Evolutionary conservation across 2,329 filamentous ascomycete genomes (phyloP), one percentile per base, ranked within the genome.

Genomic region (Myrmaecium sp.): DNA sequence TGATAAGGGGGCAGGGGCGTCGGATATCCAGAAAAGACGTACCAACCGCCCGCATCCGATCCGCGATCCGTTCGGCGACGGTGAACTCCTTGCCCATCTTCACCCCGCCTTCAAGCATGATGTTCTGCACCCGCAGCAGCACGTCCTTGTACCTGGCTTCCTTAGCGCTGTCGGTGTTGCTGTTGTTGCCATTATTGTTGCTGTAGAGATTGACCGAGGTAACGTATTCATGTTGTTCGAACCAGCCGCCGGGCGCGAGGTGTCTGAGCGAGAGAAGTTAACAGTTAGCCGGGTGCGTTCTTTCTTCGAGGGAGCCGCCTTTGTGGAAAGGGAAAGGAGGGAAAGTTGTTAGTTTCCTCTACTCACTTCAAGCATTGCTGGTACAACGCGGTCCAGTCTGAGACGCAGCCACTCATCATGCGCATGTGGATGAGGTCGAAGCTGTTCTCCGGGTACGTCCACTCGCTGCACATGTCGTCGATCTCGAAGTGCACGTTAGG

Each of bases 401-500:
- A 28, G 15, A 60, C 50, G 30, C 47, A 51, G 8, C 51, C 55
- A 7, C 51, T 48, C 22, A 61, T 41, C n/a, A 43, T 43, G 11
- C 53, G 42, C 6, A 52, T 43, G 32, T 56, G 51, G 17, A 55
- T 44, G 17, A 52, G 45, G 33, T 54, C 51, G 34, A 55, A 55
- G 24, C 42, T 36, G 23, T 43, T 30, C 6, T 38, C 28, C 1
- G 47, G 45, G 34, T 54, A 58, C 5, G 47, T 47, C 54, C 57
- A 59, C 24, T 52, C 41, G 24, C 37, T 39, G 35, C 40, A 45
- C 13, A 47, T 43, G 38, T 60, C 57, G 36, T 60, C 55, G 35
- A 60, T 49, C 36, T 58, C 52, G 38, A 59, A 60, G 15, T 40
- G 42, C 29, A 56, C 44, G 35, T 60, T 60, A 2, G 52, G 45